Base-by-base conservation (phyloP, 768 basidiomycete genomes). In the Mycena belliarum region DNA sequence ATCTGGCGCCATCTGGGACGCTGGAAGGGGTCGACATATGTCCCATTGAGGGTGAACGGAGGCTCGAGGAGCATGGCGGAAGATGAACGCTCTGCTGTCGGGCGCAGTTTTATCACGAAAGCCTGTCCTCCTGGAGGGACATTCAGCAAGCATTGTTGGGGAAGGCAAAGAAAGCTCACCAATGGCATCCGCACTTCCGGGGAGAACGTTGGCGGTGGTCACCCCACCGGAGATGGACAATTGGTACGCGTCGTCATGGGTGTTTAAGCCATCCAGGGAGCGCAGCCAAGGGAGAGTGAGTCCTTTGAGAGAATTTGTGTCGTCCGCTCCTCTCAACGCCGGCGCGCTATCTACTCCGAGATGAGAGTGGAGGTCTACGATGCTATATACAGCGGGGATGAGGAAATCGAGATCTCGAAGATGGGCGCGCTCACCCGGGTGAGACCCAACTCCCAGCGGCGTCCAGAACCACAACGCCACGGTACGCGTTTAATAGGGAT, bases 41-140 rank as follows among this genome's bases (percentile, higher is more conserved):
- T 70, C 48, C 71, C 61, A 64, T 82, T 74, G 54, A 86, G 70
- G 35, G 78, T 72, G 58, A 79, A 83, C 0, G 92, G 91, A 0
- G 89, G 85, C 50, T 95, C 92, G n/a, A 93, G 74, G 8, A 91
- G 76, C 75, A 86, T 82, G 0, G 86, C 82, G 16, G 81, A 81
- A 0, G 86, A 80, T 0, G 87, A 86, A n/a, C 84, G 79, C 67
- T 89, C 89, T 0, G 73, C 63, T 0, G 90, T 92, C 20, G 78
- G 75, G 21, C 92, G 79, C 4, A 89, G 69, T 68, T 93, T 93
- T 69, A 93, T 89, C 4, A 84, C 75, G 67, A 90, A 91, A 0
- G 88, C 87, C 66, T 91, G 89, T 21, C 90, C 91, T 87, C 28
- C 4, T 23, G 54, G 53, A 48, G 25, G 45, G 38, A 5, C 3